Base-by-base conservation (phyloP, 1,139 yeast genomes). In the Saccharomyces uvarum region DNA sequence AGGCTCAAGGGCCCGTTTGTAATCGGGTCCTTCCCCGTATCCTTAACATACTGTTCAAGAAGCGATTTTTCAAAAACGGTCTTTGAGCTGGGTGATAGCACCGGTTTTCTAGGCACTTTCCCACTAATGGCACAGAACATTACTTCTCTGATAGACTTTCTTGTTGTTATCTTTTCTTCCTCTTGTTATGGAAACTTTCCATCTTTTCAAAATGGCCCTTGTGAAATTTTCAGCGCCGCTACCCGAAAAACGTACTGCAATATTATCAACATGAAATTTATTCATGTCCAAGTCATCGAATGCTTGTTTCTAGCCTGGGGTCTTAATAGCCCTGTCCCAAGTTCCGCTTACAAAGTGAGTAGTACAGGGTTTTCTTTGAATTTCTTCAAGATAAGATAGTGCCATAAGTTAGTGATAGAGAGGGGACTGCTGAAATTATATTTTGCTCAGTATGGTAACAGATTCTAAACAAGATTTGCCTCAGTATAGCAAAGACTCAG, bases 11-110 rank as follows among this genome's bases (percentile, higher is more conserved):
- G 81, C 52, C 84, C 84, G 58, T 84, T 81, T 16, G 79, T 78
- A 38, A 90, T 74, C 1, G 99, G 99, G 66, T 91, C 99, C 49
- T 76, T 79, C 1, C 86, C 86, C 56, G 82, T 76, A 48, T 86
- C 81, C 4, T 78, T 66, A 27, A 91, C 75, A 63, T 88, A 89
- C 48, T 82, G 77, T 54, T 75, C 80, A 13, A 89, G 74, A 53
- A 87, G 75, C 21, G 75, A 68, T 60, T 75, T 77, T 61, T 91
- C 97, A 66, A 86, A 91, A 2, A 93, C 71, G 52, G 81, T 76
- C 19, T 87, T 87, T 56, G 95, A 86, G 59, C 74, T 80, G 6
- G 86, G 83, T 1, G 96, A 88, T 2, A 90, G 74, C 31, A 88
- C 97, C 0, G 97, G 95, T 44, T 75, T 75, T 29, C 66, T 68